A percentile compares a stretch with the other conserved stretches of the same genome.
Evolutionary conservation across 495 filamentous ascomycete genomes (phyloP).

Genomic region (Neurospora sp.): DNA sequence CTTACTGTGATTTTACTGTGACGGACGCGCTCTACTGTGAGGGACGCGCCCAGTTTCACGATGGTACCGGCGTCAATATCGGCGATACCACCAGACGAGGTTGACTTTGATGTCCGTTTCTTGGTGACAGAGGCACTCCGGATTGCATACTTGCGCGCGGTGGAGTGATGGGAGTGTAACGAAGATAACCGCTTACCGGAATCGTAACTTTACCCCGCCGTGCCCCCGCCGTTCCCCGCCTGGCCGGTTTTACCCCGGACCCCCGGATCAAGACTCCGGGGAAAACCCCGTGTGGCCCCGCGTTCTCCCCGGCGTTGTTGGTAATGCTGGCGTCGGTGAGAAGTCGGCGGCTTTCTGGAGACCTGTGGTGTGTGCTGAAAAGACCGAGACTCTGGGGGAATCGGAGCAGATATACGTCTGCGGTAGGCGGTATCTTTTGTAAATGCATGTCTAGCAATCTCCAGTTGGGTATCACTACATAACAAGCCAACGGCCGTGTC

Average conservation of each 20-base stretch:
- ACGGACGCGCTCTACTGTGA: neutral
- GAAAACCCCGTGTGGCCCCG: neutral
- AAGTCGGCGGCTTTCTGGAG: neutral
- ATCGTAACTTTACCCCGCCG: neutral
- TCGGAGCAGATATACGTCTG: neutral
- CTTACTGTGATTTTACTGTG: neutral
- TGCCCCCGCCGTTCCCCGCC: neutral
- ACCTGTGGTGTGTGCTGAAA: neutral
- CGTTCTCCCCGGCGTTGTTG: neutral
- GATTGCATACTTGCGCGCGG: neutral
- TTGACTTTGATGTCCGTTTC: too few species aligned
- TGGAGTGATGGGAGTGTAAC: neutral
- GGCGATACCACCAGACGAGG: neutral
- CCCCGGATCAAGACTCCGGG: neutral
- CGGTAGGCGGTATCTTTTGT: neutral
- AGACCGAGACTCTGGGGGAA: neutral
- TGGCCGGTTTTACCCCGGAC: neutral
- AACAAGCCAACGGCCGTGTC: neutral
- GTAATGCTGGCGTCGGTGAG: neutral
- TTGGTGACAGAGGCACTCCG: too few species aligned
- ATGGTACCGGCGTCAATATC: neutral
- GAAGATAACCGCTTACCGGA: neutral
- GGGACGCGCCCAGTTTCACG: neutral
- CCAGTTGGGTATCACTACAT: neutral
- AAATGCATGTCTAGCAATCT: neutral